phyloP scores from a whole-genome alignment of 306 rosid species.

The Oemleria cerasiformis region DNA sequence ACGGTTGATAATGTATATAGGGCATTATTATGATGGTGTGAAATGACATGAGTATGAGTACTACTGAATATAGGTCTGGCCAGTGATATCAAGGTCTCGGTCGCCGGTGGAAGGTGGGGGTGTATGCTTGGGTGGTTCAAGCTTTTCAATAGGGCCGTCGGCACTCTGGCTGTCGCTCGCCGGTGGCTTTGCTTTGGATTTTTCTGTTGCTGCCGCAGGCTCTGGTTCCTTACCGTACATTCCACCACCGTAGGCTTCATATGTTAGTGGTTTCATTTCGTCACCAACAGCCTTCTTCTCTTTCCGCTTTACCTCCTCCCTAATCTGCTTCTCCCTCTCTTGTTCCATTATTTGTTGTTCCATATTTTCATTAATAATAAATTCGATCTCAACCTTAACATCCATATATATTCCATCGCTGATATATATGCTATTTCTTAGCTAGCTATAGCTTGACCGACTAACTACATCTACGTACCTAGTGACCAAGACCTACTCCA shows the following conservation, averaged over 20 bases:
- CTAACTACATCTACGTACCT: too few relatives aligned
- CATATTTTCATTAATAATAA: not conserved
- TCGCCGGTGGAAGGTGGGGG: slow-evolving; percentile 69
- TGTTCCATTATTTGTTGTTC: slow-evolving; percentile 28
- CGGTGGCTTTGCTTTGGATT: slow-evolving; percentile 13
- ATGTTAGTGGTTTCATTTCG: slow-evolving; percentile 56
- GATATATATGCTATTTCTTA: too few relatives aligned
- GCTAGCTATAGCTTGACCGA: too few relatives aligned
- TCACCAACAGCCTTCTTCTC: not conserved
- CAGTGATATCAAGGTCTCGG: slow-evolving; percentile 61
- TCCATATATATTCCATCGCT: too few relatives aligned
- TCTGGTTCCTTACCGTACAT: slow-evolving; percentile 48
- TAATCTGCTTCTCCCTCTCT: slow-evolving; percentile 20
- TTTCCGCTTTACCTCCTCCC: slow-evolving; percentile 22
- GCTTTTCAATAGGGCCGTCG: slow-evolving; percentile 46
- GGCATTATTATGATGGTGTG: not conserved
- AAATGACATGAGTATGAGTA: not conserved
- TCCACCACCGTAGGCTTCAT: slow-evolving; percentile 73
- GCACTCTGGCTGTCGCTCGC: slow-evolving; percentile 74
- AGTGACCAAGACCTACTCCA: too few relatives aligned
- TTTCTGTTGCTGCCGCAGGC: not conserved
- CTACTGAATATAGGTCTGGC: slow-evolving; percentile 66
- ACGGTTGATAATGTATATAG: not conserved
- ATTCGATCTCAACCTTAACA: too few relatives aligned
- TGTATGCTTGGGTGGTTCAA: slow-evolving; percentile 25